Evolutionary conservation across 164 flowering plant species (phyloP), one percentile per base, ranked within the genome.

Genomic region (Umbellularia californica): DNA sequence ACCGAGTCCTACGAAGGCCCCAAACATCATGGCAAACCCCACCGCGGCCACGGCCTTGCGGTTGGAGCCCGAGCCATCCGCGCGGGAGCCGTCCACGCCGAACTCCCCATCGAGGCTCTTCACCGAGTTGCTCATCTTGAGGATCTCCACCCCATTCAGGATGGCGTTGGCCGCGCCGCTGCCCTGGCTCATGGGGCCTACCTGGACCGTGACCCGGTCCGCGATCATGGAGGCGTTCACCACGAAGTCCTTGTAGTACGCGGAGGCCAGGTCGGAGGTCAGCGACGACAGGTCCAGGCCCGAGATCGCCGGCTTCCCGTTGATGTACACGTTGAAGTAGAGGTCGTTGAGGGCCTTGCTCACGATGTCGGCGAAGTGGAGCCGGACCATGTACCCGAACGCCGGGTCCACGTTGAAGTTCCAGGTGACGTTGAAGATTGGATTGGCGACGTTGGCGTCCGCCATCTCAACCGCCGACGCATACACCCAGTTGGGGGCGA

Each of bases 11-110:
- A 85, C 90, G 70, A 90, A 89, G 7, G 95, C 97, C 0, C 94
- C 97, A 69, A 90, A 89, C 93, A 88, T 89, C 97, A 92, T 84
- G 0, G 84, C 92, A 27, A 92, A 89, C 20, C 97, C 97, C 13
- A 87, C 93, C 0, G 88, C 90, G 0, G 88, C 95, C 50, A 90
- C 92, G 1, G 89, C 79, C 13, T 79, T 79, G 0, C 79, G 79
- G 65, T 58, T 69, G 0, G 82, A 58, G 0, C 52, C 23, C 1
- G 0, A 23, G 1, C 28, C 82, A 13, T 58, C 51, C 2, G 71
- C 35, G n/a, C 24, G 22, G 15, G 33, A 65, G 11, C 93, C 91
- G 70, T 87, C 85, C 2, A 87, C 89, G 1, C 89, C 92, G 60
- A 87, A 90, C 68, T 88, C 91, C 7, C 97, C 97, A 67, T 89